Evolutionary conservation across 2,329 filamentous ascomycete genomes (phyloP), one percentile per base, ranked within the genome.

Genomic region (Aulographum hederae): DNA sequence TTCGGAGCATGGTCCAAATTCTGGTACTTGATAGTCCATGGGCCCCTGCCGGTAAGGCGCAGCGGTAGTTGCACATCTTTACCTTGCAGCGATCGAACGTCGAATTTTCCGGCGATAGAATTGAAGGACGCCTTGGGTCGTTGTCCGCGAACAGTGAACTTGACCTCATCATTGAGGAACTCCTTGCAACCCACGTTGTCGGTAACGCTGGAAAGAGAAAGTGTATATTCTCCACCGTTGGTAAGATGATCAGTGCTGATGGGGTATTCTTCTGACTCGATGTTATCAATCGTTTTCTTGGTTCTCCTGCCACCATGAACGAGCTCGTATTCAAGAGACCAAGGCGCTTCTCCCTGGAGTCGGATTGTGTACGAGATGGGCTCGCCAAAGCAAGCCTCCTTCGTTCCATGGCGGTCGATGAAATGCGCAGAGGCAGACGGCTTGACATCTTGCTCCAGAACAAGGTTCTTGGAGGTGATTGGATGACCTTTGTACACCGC

Each of bases 321-420:
- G 26, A 94, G 61, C 52, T 95, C 89, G 58, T 92, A 98, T 47
- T 95, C 84, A 25, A 98, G 57, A 15, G 66, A 78, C 63, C 86
- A 95, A 0, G 91, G 89, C 13, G 74, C 66, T 43, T 95, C 84
- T 26, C 91, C 89, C 28, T 72, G 62, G 26, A 95, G 67, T 32
- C 65, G 55, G 25, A 94, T 71, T 34, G 81, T 71, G 18, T 89
- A 70, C 19, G 74, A 68, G 5, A 85, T 71, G 14, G 74, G 65
- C 34, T 92, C 76, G 37, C 89, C 82, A 34, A 95, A 76, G 47
- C 89, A 98, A 30, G 78, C 89, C 73, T 37, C 72, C 63, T 15
- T 61, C 58, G 14, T 63, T 58, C 15, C 26, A 12, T n/a, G 15
- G 17, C 65, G 57, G 27, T 68, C 63, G 34, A 84, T 63, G 38